A percentile compares a stretch with the other conserved stretches of the same genome.
These are phyloP conservation scores for Dillenia suffruticosa DNA, from an alignment of 164 flowering plant genomes.

Conservation along the genomic window DNA sequence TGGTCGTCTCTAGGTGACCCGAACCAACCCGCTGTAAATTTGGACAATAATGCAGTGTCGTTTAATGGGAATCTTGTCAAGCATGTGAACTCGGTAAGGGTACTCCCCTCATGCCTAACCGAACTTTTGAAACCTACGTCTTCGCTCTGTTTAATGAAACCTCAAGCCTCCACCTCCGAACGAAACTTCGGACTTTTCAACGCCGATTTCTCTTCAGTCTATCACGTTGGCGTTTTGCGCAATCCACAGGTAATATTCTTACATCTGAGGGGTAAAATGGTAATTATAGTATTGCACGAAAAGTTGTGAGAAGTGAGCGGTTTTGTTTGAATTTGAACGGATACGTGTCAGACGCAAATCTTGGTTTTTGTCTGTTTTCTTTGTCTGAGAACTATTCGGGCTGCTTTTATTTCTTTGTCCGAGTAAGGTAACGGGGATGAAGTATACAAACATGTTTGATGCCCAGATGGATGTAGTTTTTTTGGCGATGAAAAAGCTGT, in stretches of 20 bases:
- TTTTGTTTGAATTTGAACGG: too few relatives aligned
- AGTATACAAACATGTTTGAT: too few relatives aligned
- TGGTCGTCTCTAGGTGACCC: slow-evolving; percentile 78
- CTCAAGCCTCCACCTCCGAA: slow-evolving; percentile 55
- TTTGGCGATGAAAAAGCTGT: too few relatives aligned
- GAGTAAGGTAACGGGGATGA: too few relatives aligned
- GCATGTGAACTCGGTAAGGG: slow-evolving; percentile 55
- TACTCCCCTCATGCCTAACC: slow-evolving; percentile 77
- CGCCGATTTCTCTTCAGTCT: slow-evolving; percentile 66
- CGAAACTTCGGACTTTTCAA: slow-evolving; percentile 71
- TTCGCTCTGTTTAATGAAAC: slow-evolving; percentile 75
- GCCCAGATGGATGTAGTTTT: too few relatives aligned
- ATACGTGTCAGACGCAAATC: too few relatives aligned
- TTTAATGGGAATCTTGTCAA: slow-evolving; percentile 53
- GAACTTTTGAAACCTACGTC: slow-evolving; percentile 59
- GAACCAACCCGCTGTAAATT: slow-evolving; percentile 31
- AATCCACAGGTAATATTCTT: slow-evolving; percentile 22
- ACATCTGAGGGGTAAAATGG: too few relatives aligned
- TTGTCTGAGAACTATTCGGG: too few relatives aligned
- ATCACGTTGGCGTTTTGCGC: slow-evolving; percentile 60
- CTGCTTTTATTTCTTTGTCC: too few relatives aligned
- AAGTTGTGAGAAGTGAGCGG: too few relatives aligned
- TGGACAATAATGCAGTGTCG: slow-evolving; percentile 46
- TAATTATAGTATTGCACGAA: not conserved
- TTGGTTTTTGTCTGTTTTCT: too few relatives aligned